Evolutionary conservation across 352 stramenopile species (phyloP), one percentile per base, ranked within the genome.

Genomic region (Blastocystis sp.): DNA sequence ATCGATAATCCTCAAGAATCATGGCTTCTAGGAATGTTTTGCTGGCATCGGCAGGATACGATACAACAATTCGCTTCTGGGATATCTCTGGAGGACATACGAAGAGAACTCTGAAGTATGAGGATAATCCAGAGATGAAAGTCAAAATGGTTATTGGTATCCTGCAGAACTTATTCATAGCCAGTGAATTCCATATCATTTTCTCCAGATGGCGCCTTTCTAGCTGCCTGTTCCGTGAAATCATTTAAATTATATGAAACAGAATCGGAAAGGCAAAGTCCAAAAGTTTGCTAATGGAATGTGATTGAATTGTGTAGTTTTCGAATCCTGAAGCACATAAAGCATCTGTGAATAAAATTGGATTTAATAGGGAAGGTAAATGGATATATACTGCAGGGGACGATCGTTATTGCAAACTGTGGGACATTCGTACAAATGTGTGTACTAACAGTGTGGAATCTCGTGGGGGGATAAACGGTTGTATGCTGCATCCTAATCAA

Each of bases 31-130:
- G 51, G 30, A 64, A 62, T 78, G 78, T 89, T 56, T 11, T 79
- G 24, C 30, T 89, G 35, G 78, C 69, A 22, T 79, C 78, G 13
- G 78, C 35, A 54, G 66, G 78, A 59, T 89, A 89, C 37, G 78
- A 89, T 17, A 56, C 30, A 17, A 44, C 53, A 24, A 89, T 89
- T 24, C 78, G 78, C 17, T 89, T 78, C 57, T 89, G 78, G 78
- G 78, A 89, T 77, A 62, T 64, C n/a, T 89, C 78, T 19, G 78
- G 78, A 76, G 78, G 78, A 24, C 78, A 89, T 53, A 78, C 78
- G 33, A 89, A 76, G 27, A 33, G 57, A 27, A 89, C 78, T 27
- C 19, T 89, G 15, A 78, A 89, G 40, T 89, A 79, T 53, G 57
- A 89, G 30, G 78, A 89, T 64, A 89, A 53, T 59, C 66, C 37